A percentile compares a stretch with the other conserved stretches of the same genome.
Conservation (phyloP, 306 rosid genomes). For the Vicia faba region DNA sequence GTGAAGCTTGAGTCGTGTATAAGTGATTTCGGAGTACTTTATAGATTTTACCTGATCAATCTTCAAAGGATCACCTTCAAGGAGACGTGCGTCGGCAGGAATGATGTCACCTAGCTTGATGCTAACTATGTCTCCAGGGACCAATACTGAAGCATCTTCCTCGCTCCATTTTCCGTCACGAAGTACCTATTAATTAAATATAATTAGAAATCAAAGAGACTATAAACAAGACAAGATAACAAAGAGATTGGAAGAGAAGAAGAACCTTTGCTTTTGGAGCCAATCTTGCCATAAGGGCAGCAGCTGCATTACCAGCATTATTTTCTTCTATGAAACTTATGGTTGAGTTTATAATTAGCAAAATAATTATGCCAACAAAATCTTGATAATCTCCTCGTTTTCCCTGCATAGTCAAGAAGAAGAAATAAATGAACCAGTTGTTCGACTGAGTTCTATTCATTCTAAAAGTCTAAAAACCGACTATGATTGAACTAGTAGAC, state of each 20-base stretch:
- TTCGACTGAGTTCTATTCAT: too few relatives aligned
- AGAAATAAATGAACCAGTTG: too few relatives aligned
- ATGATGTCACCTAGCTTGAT: conserved; percentile 78
- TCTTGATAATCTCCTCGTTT: conserved; percentile 58
- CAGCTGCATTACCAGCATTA: conserved; percentile 84
- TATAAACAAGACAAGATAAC: background rate
- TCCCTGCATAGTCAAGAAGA: conserved; percentile 38
- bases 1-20: background rate
- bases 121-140: conserved; percentile 78
- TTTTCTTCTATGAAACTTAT: conserved; percentile 81
- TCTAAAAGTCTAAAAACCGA: too few relatives aligned
- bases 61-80: conserved; percentile 79
- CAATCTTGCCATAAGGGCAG: conserved; percentile 57
- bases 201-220: conserved; percentile 5
- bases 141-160: conserved; percentile 74
- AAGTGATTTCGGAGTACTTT: background rate
- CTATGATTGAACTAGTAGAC: background rate
- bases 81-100: conserved; percentile 81
- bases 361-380: conserved; percentile 61
- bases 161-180: conserved; percentile 78
- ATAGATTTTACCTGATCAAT: conserved; percentile 62
- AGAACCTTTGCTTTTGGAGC: conserved; percentile 70
- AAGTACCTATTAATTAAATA: conserved; percentile 45
- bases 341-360: conserved; percentile 70
- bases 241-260: conserved; percentile 11